Base-by-base conservation (phyloP, 202 grass and related monocot species). In the Brachypodium distachyon region DNA sequence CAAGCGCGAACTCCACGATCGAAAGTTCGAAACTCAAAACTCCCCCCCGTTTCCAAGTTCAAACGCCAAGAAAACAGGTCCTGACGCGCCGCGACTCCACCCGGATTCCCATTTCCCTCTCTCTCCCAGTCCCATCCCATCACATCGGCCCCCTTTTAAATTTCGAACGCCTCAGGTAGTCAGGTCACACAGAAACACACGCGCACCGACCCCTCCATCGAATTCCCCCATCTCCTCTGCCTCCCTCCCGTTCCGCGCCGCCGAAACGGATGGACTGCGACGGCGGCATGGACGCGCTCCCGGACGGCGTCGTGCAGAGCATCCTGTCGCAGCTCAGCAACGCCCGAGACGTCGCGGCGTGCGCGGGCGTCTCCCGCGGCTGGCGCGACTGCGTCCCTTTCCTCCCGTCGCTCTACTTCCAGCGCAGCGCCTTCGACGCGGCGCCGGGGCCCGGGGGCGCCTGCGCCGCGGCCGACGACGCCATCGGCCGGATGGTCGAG, bases 391-490 rank as follows among this genome's bases (percentile, higher is more conserved):
- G 80, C 53, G 66, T 92, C 25, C 93, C 89, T 9, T 96, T 57
- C 82, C 67, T 92, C 61, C 93, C 89, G 8, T 50, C 87, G 7
- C 89, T 96, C 63, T 92, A 85, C 87, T 96, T 96, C 67, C 84
- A 89, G 61, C 93, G 93, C 17, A 81, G 74, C 53, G 84, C 89
- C 8, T 90, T 96, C 39, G 89, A 92, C 3, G 11, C 62, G 9
- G 27, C 11, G 3, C n/a, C n/a, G n/a, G n/a, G n/a, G n/a, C n/a
- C n/a, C n/a, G n/a, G n/a, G n/a, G 38, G 28, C 5, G 73, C 33
- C 33, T 36, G 11, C 48, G n/a, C n/a, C n/a, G n/a, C n/a, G n/a
- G 39, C 33, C 9, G 89, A 96, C 75, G 82, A 38, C 12, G 67
- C 79, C 39, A 96, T 96, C 58, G 66, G 71, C 5, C 84, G 89